Percentiles rank a stretch among this genome's conserved stretches.
These are phyloP conservation scores for Fusarium nelsonii DNA, from an alignment of 2,329 filamentous ascomycete genomes.

Conservation along the genomic window DNA sequence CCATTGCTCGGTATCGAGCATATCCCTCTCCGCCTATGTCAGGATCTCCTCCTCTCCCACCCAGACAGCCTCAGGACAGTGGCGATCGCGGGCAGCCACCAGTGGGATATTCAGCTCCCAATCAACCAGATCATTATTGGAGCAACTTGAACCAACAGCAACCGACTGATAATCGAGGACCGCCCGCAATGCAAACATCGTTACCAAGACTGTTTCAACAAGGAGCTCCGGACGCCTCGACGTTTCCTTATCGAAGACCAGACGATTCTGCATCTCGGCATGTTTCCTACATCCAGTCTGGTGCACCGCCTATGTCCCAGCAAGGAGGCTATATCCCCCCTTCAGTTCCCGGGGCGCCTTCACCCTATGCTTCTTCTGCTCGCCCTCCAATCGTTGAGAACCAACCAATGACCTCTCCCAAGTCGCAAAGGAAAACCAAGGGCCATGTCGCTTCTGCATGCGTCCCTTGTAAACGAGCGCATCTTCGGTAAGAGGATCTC, in stretches of 20 bases:
- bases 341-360: conserved; percentile 31
- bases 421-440: conserved; percentile 76
- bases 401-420: conserved; percentile 66
- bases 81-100: conserved; percentile 63
- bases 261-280: conserved; percentile 46
- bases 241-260: conserved; percentile 47
- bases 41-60: conserved; percentile 72
- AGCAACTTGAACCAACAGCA: conserved; percentile 51
- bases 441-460: conserved; percentile 88
- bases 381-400: conserved; percentile 59
- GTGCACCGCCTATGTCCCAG: conserved; percentile 31
- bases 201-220: conserved; percentile 49
- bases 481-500: conserved; percentile 70
- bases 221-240: conserved; percentile 41
- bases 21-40: conserved; percentile 83
- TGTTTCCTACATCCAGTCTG: conserved; percentile 45
- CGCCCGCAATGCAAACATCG: conserved; percentile 43
- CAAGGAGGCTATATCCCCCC: conserved; percentile 43
- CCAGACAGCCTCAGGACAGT: conserved; percentile 69
- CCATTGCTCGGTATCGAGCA: conserved; percentile 68
- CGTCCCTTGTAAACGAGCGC: conserved; percentile 86
- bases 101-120: conserved; percentile 59
- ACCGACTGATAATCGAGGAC: conserved; percentile 43
- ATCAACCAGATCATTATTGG: conserved; percentile 64
- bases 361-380: conserved; percentile 43